phyloP scores from a whole-genome alignment of 164 flowering plant genomes.

The Annona cherimola region DNA sequence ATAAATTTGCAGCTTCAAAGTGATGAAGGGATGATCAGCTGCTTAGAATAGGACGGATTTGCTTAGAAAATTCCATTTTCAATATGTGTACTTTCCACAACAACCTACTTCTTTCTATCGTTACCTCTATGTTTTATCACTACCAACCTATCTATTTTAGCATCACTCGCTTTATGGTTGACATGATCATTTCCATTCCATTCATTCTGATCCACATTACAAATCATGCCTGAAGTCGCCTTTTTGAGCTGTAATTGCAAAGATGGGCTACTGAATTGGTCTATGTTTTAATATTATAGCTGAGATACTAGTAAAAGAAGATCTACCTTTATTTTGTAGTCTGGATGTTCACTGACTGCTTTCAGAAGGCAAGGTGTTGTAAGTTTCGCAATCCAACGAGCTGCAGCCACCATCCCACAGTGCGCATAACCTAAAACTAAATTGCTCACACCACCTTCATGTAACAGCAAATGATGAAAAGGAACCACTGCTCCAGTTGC shows the following conservation, averaged over 20 bases:
- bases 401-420: slow-evolving; percentile 99
- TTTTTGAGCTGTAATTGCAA: background rate
- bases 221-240: too few relatives aligned
- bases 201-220: too few relatives aligned
- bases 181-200: too few relatives aligned
- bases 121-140: too few relatives aligned
- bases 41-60: too few relatives aligned
- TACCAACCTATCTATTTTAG: too few relatives aligned
- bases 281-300: background rate
- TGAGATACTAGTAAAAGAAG: background rate
- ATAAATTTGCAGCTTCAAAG: too few relatives aligned
- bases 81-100: too few relatives aligned
- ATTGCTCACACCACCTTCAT: slow-evolving; percentile 93
- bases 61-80: too few relatives aligned
- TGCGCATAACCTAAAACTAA: slow-evolving; percentile 92
- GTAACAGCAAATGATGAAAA: slow-evolving; percentile 89
- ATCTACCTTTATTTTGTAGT: slow-evolving; percentile 67
- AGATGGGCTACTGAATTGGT: background rate
- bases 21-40: too few relatives aligned
- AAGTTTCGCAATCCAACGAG: slow-evolving; percentile 95
- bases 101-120: too few relatives aligned
- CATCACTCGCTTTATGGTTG: too few relatives aligned
- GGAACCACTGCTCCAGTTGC: slow-evolving; percentile 97
- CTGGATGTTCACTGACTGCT: slow-evolving; percentile 64
- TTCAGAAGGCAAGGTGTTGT: slow-evolving; percentile 68